Evolutionary conservation across 345 rosid genomes (phyloP).

Genomic region (Euphorbia peplus): DNA sequence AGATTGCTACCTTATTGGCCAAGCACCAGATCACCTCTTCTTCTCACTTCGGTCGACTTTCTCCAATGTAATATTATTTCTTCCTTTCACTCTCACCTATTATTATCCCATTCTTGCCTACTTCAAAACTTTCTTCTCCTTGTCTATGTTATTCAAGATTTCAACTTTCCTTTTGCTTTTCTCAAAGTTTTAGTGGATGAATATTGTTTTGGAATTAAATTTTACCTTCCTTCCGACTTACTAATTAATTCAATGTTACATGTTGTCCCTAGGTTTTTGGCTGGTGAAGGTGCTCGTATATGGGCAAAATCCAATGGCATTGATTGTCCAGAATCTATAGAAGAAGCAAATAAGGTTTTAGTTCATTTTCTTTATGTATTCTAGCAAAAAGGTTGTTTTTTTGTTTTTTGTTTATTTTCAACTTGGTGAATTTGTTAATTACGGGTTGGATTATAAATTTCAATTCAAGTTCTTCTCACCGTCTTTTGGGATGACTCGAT

Average conservation of each 20-base stretch:
- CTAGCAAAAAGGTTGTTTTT: neutral
- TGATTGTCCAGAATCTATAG: conserved; percentile 42
- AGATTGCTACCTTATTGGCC: conserved; percentile 71
- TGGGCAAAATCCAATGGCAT: conserved; percentile 76
- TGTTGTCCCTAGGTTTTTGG: conserved; percentile 64
- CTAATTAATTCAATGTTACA: neutral
- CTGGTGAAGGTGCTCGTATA: conserved; percentile 80
- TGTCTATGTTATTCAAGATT: neutral
- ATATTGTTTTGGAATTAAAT: neutral
- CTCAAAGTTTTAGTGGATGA: too few relatives aligned
- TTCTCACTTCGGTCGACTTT: conserved; percentile 73
- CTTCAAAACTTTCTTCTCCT: neutral
- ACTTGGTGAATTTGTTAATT: neutral
- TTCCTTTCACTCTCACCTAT: conserved; percentile 1
- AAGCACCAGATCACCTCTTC: conserved; percentile 73
- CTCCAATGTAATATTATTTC: conserved; percentile 73
- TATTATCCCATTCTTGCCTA: neutral
- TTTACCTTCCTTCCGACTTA: conserved; percentile 4
- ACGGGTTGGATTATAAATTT: neutral
- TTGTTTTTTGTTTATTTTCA: too few relatives aligned
- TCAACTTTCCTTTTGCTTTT: neutral
- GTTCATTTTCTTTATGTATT: neutral
- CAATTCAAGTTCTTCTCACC: neutral
- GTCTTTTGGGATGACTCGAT: conserved; percentile 1
- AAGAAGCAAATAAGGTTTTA: conserved; percentile 69